A percentile compares a stretch with the other conserved stretches of the same genome.
phyloP scores from a whole-genome alignment of 2,329 filamentous ascomycete genomes.

The Dissoconium aciculare region DNA sequence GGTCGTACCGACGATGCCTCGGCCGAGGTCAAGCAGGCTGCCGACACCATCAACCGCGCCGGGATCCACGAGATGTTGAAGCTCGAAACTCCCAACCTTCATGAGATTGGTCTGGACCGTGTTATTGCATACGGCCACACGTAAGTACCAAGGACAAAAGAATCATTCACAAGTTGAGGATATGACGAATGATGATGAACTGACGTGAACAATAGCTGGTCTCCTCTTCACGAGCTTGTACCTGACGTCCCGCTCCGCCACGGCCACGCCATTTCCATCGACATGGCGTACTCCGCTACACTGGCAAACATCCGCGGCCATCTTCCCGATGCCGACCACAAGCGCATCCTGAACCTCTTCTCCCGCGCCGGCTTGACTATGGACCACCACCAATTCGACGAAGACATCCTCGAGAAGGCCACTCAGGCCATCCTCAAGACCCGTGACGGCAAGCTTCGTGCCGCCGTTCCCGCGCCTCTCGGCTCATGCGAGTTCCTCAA shows the following conservation, averaged over 20 bases:
- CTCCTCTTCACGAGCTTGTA: slow-evolving; percentile 54
- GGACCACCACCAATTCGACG: slow-evolving; percentile 54
- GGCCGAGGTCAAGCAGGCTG: slow-evolving; percentile 42
- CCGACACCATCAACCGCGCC: slow-evolving; percentile 47
- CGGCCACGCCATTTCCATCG: slow-evolving; percentile 59
- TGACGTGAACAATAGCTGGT: slow-evolving; percentile 40
- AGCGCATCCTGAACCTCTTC: slow-evolving; percentile 49
- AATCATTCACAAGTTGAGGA: slow-evolving; percentile 3
- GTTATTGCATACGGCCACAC: slow-evolving; percentile 64
- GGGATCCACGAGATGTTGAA: slow-evolving; percentile 60
- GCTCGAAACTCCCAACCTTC: slow-evolving; percentile 57
- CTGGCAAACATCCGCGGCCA: slow-evolving; percentile 49
- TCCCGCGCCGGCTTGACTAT: slow-evolving; percentile 56
- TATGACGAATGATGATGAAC: too few relatives aligned
- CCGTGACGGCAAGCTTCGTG: slow-evolving; percentile 51
- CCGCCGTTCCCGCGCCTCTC: slow-evolving; percentile 53
- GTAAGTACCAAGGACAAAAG: slow-evolving; percentile 27
- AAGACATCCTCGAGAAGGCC: slow-evolving; percentile 47
- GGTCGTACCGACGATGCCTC: slow-evolving; percentile 44
- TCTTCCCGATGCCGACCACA: slow-evolving; percentile 45
- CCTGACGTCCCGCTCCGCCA: slow-evolving; percentile 55
- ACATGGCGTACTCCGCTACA: slow-evolving; percentile 62
- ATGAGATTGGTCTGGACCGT: slow-evolving; percentile 56
- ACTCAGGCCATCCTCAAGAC: slow-evolving; percentile 58
- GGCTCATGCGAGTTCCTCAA: slow-evolving; percentile 55